phyloP scores from a whole-genome alignment of 2,329 filamentous ascomycete genomes.

The Calonectria crousiana region DNA sequence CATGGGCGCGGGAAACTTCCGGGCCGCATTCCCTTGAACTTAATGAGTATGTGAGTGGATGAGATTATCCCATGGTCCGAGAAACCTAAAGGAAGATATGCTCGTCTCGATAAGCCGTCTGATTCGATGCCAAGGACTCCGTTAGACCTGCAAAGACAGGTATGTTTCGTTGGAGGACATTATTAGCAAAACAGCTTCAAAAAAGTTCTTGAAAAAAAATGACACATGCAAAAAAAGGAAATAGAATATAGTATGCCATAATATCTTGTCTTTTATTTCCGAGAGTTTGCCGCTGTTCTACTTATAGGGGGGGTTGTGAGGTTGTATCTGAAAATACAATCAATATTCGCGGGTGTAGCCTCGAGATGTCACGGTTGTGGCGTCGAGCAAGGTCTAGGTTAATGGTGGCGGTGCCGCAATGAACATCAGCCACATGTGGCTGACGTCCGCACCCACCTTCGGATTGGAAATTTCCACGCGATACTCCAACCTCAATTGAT shows the following conservation, averaged over 20 bases:
- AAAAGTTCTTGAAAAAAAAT: too few species aligned
- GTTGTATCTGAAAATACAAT: not conserved
- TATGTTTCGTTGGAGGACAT: not conserved
- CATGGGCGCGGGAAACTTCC: conserved; percentile 10
- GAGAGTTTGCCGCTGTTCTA: not conserved
- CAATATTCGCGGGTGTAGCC: not conserved
- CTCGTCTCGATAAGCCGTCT: not conserved
- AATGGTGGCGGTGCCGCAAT: not conserved
- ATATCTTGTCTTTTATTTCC: not conserved
- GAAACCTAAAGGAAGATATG: not conserved
- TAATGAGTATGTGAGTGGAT: not conserved
- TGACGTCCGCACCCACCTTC: conserved; percentile 31
- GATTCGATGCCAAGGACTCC: not conserved
- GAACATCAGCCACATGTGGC: conserved; percentile 37
- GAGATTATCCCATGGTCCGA: not conserved
- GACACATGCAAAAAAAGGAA: too few species aligned
- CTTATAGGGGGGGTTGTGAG: not conserved
- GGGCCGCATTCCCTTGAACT: conserved; percentile 12
- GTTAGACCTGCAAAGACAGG: not conserved
- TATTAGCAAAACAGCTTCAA: not conserved
- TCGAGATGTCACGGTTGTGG: not conserved
- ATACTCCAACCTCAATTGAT: conserved; percentile 37
- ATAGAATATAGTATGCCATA: not conserved
- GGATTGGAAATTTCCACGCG: conserved; percentile 50
- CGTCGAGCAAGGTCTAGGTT: not conserved